phyloP scores from a whole-genome alignment of 768 basidiomycete genomes.

The Daedalea quercina region DNA sequence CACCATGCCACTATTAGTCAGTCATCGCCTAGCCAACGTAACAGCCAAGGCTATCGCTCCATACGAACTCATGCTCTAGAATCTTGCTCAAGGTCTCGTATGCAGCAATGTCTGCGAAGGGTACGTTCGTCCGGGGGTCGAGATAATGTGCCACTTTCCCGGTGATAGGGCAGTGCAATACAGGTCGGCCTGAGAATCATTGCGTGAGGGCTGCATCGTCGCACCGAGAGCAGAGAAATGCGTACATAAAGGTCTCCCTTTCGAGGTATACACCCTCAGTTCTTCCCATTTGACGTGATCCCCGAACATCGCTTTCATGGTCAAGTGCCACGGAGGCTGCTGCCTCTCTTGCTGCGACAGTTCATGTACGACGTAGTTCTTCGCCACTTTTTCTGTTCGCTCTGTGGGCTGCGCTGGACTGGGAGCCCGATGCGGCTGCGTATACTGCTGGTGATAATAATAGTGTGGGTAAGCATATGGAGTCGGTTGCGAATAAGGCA shows the following conservation, averaged over 20 bases:
- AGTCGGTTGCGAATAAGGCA: not conserved
- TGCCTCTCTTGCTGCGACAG: conserved; percentile 37
- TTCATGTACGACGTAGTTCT: conserved; percentile 72
- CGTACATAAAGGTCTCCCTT: conserved; percentile 59
- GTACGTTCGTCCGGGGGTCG: conserved; percentile 75
- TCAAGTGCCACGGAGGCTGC: conserved; percentile 61
- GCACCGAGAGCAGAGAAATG: not conserved
- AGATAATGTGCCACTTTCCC: conserved; percentile 71
- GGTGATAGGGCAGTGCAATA: conserved; percentile 67
- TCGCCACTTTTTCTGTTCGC: conserved; percentile 45
- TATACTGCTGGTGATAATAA: not conserved
- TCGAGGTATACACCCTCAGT: conserved; percentile 55
- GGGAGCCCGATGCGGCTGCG: not conserved
- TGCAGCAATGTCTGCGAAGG: conserved; percentile 66
- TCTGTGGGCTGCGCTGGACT: conserved; percentile 17
- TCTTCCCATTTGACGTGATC: conserved; percentile 79
- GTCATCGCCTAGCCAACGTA: not conserved
- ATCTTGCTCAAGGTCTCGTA: conserved; percentile 58
- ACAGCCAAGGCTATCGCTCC: conserved; percentile 42
- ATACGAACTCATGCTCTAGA: conserved; percentile 63
- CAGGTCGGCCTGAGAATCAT: conserved; percentile 51
- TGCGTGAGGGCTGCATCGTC: not conserved
- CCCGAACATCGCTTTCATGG: conserved; percentile 81
- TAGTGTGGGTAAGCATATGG: not conserved
- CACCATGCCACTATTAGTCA: too few species aligned